Evolutionary conservation across 2,329 filamentous ascomycete species (phyloP).

Genomic region (Fusarium nurragi): DNA sequence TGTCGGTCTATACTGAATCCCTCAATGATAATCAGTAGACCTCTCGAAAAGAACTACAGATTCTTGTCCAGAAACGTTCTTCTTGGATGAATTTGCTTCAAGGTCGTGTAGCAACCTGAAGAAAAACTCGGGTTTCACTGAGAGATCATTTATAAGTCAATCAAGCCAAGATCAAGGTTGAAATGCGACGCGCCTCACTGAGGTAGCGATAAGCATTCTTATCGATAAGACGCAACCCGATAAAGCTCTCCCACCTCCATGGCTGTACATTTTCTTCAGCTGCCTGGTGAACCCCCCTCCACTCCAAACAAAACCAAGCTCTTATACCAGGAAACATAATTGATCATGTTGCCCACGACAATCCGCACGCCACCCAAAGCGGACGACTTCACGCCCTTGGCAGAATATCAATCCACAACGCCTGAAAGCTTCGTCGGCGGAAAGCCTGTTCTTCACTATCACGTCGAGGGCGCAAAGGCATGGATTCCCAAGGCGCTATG

Average conservation of each 20-base stretch:
- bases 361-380: constrained; percentile 66
- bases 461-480: constrained; percentile 65
- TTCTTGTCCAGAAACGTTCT: background rate
- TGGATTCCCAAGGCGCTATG: constrained; percentile 65
- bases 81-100: background rate
- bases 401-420: constrained; percentile 76
- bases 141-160: background rate
- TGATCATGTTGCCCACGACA: constrained; percentile 59
- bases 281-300: constrained; percentile 38
- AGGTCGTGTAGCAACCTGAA: background rate
- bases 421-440: constrained; percentile 76
- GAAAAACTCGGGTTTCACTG: background rate
- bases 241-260: constrained; percentile 36
- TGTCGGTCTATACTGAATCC: background rate
- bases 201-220: constrained; percentile 12
- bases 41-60: background rate
- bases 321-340: background rate
- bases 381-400: constrained; percentile 70
- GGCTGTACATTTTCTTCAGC: constrained; percentile 36
- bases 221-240: constrained; percentile 34
- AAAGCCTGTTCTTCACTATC: constrained; percentile 76
- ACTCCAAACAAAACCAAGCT: constrained; percentile 26
- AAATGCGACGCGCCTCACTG: constrained; percentile 9
- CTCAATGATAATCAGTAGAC: background rate
- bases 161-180: background rate